These are phyloP conservation scores for Globomyces pollinis-pini DNA, from an alignment of 192 early-diverging fungal genomes.

Conservation along the genomic window DNA sequence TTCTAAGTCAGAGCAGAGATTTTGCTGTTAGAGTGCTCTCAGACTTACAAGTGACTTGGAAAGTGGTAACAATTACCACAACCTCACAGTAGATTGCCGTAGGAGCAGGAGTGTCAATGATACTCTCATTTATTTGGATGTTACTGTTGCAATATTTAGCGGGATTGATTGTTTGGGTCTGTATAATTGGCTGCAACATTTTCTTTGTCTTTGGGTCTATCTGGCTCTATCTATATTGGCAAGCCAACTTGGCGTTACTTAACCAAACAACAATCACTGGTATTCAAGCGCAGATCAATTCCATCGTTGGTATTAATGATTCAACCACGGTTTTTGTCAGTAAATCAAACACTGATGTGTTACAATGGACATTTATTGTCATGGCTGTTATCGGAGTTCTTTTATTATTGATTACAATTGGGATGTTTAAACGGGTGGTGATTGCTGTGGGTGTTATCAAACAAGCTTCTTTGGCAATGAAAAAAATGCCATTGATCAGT, in stretches of 20 bases:
- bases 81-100: too few species aligned
- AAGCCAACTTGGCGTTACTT: not conserved
- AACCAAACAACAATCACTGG: not conserved
- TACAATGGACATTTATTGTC: slow-evolving; percentile 10
- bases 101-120: slow-evolving; percentile 17
- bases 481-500: slow-evolving; percentile 39
- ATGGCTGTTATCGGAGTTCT: slow-evolving; percentile 26
- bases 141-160: slow-evolving; percentile 30
- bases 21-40: not conserved
- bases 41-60: slow-evolving; percentile 7
- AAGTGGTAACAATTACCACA: too few species aligned
- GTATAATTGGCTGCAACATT: slow-evolving; percentile 27
- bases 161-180: slow-evolving; percentile 30
- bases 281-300: not conserved
- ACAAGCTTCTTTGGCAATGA: slow-evolving; percentile 30
- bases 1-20: not conserved
- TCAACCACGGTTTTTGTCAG: not conserved
- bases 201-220: slow-evolving; percentile 17
- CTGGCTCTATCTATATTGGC: slow-evolving; percentile 31
- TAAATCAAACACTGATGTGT: not conserved
- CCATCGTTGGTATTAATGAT: not conserved
- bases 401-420: slow-evolving; percentile 36
- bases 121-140: slow-evolving; percentile 33
- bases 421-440: slow-evolving; percentile 37
- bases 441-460: slow-evolving; percentile 47